These are phyloP conservation scores for Cladobotryum mycophilum DNA, from an alignment of 2,329 filamentous ascomycete species.

Conservation along the genomic window DNA sequence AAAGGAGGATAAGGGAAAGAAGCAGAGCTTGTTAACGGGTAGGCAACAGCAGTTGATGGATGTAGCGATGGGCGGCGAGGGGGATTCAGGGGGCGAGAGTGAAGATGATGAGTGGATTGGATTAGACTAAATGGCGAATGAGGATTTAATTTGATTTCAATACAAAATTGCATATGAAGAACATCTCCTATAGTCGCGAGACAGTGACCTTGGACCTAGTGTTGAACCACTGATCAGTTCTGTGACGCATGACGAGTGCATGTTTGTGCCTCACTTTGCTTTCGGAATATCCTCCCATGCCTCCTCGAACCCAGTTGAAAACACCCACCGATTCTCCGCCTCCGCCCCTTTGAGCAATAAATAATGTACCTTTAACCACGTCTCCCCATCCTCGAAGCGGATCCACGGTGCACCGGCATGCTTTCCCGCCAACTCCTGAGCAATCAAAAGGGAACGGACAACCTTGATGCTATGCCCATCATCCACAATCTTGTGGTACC, in stretches of 20 bases:
- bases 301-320: conserved; percentile 55
- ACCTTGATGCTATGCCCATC: conserved; percentile 81
- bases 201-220: not conserved
- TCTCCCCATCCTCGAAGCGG: conserved; percentile 45
- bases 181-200: not conserved
- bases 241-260: not conserved
- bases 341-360: conserved; percentile 59
- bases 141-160: conserved; percentile 4
- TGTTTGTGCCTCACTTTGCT: not conserved
- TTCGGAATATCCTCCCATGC: conserved; percentile 46
- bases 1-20: conserved; percentile 19
- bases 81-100: conserved; percentile 29
- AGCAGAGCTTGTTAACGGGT: conserved; percentile 13
- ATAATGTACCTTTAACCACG: conserved; percentile 56
- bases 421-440: conserved; percentile 42
- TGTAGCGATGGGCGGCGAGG: conserved; percentile 27
- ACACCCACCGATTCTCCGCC: conserved; percentile 55
- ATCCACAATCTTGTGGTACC: conserved; percentile 50
- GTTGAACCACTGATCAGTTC: no score
- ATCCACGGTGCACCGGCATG: conserved; percentile 44
- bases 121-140: conserved; percentile 33
- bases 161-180: conserved; percentile 1
- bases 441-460: conserved; percentile 61
- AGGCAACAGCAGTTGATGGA: conserved; percentile 18
- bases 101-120: conserved; percentile 43